phyloP scores from a whole-genome alignment of 1,139 yeast species.

The Candida sp. region DNA sequence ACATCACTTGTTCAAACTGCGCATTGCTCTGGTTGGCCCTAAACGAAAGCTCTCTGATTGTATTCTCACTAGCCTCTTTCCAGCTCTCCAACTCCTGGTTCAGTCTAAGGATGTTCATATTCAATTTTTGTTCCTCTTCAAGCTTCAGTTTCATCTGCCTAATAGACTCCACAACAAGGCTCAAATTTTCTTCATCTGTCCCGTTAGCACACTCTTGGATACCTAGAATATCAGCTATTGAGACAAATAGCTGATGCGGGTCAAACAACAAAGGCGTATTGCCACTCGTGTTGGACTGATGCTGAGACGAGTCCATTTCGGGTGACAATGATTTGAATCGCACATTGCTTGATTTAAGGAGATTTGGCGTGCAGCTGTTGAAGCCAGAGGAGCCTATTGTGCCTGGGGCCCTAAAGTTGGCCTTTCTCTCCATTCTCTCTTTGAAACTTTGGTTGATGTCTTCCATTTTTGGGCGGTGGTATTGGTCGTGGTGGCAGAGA shows the following conservation, averaged over 20 bases:
- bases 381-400: not conserved
- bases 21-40: not conserved
- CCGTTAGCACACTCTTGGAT: too few species aligned
- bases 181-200: too few species aligned
- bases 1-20: not conserved
- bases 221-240: too few species aligned
- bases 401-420: not conserved
- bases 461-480: not conserved
- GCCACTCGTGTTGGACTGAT: too few species aligned
- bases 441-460: not conserved
- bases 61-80: not conserved
- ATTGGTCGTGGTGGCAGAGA: not conserved
- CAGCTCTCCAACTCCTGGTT: not conserved
- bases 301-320: too few species aligned
- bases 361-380: not conserved
- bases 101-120: not conserved
- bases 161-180: too few species aligned
- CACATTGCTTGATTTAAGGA: not conserved
- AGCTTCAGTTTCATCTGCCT: too few species aligned
- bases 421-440: slow-evolving; percentile 6
- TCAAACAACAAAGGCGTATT: too few species aligned
- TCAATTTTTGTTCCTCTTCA: not conserved
- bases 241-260: too few species aligned
- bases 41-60: not conserved
- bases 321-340: too few species aligned